A percentile compares a stretch with the other conserved stretches of the same genome.
Evolutionary conservation across 306 rosid species (phyloP).

Genomic region (Malus fusca): DNA sequence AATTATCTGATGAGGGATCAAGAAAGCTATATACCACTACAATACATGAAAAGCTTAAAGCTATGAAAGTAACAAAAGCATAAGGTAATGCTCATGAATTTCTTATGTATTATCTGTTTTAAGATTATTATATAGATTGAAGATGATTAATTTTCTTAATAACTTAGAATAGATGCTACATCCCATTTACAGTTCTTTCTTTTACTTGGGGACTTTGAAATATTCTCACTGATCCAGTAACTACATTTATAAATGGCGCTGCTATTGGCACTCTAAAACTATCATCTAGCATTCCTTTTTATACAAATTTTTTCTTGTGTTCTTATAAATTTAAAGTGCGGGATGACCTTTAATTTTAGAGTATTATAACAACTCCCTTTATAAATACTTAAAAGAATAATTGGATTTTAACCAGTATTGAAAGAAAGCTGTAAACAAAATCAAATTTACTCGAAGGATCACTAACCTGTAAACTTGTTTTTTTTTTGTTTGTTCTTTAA

Average conservation of each 20-base stretch:
- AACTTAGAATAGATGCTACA: background rate
- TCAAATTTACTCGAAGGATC: background rate
- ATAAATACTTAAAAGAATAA: too few species aligned
- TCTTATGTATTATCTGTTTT: background rate
- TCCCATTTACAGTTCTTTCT: background rate
- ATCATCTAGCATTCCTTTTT: background rate
- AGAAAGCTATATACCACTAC: background rate
- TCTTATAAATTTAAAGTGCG: too few species aligned
- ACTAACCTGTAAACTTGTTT: background rate
- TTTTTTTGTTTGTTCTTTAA: too few species aligned
- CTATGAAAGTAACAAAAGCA: background rate
- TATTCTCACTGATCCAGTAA: background rate
- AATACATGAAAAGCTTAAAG: background rate
- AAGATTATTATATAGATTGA: background rate
- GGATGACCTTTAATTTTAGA: too few species aligned
- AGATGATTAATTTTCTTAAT: background rate
- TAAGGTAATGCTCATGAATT: background rate
- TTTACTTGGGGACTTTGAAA: background rate
- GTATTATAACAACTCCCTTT: too few species aligned
- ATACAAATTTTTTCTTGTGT: too few species aligned
- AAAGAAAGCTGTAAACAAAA: background rate
- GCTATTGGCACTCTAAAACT: background rate
- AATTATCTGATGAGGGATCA: constrained; percentile 1
- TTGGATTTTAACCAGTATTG: too few species aligned
- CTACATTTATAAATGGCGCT: too few species aligned